phyloP scores from a whole-genome alignment of 257 asterid genomes.

The Primulina eburnea region DNA sequence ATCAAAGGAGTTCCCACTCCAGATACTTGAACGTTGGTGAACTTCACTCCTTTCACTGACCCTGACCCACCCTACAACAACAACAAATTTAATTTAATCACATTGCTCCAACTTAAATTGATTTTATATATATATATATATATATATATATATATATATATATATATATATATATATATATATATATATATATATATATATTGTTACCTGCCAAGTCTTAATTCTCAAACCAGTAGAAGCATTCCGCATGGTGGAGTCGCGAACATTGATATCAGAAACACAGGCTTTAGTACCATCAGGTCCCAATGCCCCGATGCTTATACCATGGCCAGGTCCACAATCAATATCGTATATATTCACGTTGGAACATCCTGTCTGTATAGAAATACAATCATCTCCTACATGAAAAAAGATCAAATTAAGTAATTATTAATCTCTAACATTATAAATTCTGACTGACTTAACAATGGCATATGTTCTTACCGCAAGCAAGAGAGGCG shows the following conservation, averaged over 20 bases:
- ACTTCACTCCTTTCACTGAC: conserved; percentile 35
- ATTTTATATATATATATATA: no score
- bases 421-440: no score
- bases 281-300: conserved; percentile 38
- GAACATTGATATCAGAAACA: conserved; percentile 46
- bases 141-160: no score
- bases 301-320: conserved; percentile 55
- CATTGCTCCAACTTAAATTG: no score
- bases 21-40: conserved; percentile 37
- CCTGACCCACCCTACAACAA: conserved; percentile 32
- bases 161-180: no score
- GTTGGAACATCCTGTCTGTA: conserved; percentile 44
- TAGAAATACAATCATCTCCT: conserved; percentile 58
- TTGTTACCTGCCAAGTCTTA: conserved; percentile 54
- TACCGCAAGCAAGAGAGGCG: conserved; percentile 43
- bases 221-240: conserved; percentile 44
- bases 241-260: conserved; percentile 32
- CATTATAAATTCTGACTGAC: no score
- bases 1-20: conserved; percentile 42
- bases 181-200: no score
- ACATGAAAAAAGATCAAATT: no score
- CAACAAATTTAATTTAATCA: no score
- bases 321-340: conserved; percentile 60
- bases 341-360: conserved; percentile 33
- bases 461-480: no score